These are phyloP conservation scores for Flaveria brownii DNA, from an alignment of 129 eudicot species.

Conservation along the genomic window DNA sequence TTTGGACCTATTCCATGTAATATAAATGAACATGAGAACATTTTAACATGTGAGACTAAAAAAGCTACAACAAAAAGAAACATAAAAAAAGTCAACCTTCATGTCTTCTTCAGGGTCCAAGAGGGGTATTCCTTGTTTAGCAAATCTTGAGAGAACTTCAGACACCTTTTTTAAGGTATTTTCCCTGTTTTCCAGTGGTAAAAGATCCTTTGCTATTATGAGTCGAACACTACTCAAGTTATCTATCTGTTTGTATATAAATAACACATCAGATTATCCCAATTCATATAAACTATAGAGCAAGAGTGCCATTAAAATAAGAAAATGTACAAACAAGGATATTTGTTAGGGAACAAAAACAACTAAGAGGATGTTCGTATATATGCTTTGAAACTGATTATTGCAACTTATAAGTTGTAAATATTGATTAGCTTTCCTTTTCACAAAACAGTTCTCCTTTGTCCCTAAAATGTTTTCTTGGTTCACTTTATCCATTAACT, in stretches of 20 bases:
- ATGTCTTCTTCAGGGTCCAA: conserved; percentile 99
- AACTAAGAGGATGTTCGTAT: not conserved
- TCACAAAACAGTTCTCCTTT: not conserved
- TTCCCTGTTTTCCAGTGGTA: conserved; percentile 83
- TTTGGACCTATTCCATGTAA: conserved; percentile 62
- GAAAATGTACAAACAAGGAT: not conserved
- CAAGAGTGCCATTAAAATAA: conserved; percentile 14
- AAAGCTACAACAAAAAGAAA: not conserved
- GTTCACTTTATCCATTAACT: not conserved
- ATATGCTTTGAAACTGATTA: not conserved
- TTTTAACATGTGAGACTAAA: not conserved
- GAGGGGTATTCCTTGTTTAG: conserved; percentile 77
- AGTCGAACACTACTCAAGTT: conserved; percentile 75
- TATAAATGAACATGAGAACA: conserved; percentile 9
- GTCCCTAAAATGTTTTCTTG: not conserved
- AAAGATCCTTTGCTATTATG: conserved; percentile 82
- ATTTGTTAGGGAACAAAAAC: not conserved
- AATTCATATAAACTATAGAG: conserved; percentile 3
- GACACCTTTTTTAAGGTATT: conserved; percentile 90
- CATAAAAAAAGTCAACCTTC: conserved; percentile 52
- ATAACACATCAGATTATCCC: not conserved
- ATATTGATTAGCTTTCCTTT: not conserved
- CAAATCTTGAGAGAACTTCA: conserved; percentile 78
- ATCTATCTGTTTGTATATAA: conserved; percentile 55
- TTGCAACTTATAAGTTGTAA: conserved; percentile 4